Percentiles rank a stretch among this genome's conserved stretches.
phyloP scores from a whole-genome alignment of 2,329 filamentous ascomycete genomes.

The Alternaria consortialis region DNA sequence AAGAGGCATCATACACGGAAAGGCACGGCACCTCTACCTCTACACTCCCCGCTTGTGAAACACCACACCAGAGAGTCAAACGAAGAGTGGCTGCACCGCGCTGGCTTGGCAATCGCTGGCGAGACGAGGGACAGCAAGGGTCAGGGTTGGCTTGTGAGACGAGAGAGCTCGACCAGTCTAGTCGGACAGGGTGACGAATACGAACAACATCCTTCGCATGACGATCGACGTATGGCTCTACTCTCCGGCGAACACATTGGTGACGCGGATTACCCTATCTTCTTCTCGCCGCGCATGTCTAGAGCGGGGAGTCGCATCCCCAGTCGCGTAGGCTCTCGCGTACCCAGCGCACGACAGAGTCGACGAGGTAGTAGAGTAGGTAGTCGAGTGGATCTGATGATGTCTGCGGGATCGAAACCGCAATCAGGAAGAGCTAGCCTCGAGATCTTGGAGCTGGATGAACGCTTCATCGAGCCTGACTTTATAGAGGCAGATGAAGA shows the following conservation, averaged over 20 bases:
- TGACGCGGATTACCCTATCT: conserved; percentile 44
- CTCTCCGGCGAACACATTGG: conserved; percentile 46
- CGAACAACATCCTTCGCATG: conserved; percentile 38
- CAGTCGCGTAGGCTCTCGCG: conserved; percentile 50
- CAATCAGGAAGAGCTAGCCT: conserved; percentile 42
- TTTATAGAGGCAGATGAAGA: conserved; percentile 59
- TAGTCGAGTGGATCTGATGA: conserved; percentile 51
- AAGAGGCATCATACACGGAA: conserved; percentile 42
- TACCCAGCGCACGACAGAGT: conserved; percentile 52
- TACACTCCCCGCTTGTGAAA: conserved; percentile 34
- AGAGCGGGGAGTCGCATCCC: conserved; percentile 47
- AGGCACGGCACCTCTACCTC: conserved; percentile 39
- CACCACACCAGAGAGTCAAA: conserved; percentile 44
- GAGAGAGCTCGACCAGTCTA: conserved; percentile 65
- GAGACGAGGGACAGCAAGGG: conserved; percentile 68
- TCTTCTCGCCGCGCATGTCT: conserved; percentile 44
- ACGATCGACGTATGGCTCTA: conserved; percentile 36
- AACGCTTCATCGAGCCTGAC: conserved; percentile 54
- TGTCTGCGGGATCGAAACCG: conserved; percentile 38
- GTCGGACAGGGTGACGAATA: conserved; percentile 51
- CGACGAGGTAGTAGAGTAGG: conserved; percentile 44
- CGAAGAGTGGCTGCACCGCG: conserved; percentile 68
- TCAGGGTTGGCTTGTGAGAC: conserved; percentile 67
- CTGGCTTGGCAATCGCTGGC: conserved; percentile 65
- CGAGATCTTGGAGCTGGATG: conserved; percentile 37